These are phyloP conservation scores for Solanum arcanum DNA, from an alignment of 257 asterid species.

Conservation along the genomic window DNA sequence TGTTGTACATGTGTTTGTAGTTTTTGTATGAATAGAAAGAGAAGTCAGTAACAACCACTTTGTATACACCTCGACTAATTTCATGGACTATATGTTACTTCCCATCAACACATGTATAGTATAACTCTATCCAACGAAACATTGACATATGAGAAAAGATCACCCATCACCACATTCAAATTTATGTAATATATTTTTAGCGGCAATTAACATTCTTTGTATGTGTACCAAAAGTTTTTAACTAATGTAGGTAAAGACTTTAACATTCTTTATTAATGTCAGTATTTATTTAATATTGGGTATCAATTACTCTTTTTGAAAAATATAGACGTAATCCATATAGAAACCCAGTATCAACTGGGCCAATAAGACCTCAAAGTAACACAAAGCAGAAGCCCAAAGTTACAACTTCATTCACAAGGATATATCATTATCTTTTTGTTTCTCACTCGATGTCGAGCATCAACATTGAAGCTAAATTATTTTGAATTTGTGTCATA, in stretches of 20 bases:
- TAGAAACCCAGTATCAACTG: background rate
- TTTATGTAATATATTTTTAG: too few relatives aligned
- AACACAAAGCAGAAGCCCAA: background rate
- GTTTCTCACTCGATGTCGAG: background rate
- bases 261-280: too few relatives aligned
- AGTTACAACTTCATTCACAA: background rate
- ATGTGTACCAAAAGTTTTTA: too few relatives aligned
- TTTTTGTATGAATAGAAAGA: background rate
- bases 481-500: too few relatives aligned
- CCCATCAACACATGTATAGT: background rate
- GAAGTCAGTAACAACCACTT: background rate
- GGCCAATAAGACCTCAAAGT: background rate
- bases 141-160: background rate
- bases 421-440: background rate
- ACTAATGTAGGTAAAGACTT: too few relatives aligned
- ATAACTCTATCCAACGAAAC: background rate
- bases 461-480: too few relatives aligned
- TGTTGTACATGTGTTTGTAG: slow-evolving; percentile 4
- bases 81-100: background rate
- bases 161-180: background rate
- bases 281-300: too few relatives aligned
- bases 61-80: background rate
- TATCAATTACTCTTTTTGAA: too few relatives aligned
- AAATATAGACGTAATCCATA: background rate
- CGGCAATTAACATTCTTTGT: too few relatives aligned